phyloP scores from a whole-genome alignment of 75 land plant genomes.

The Isoetes taiwanensis region DNA sequence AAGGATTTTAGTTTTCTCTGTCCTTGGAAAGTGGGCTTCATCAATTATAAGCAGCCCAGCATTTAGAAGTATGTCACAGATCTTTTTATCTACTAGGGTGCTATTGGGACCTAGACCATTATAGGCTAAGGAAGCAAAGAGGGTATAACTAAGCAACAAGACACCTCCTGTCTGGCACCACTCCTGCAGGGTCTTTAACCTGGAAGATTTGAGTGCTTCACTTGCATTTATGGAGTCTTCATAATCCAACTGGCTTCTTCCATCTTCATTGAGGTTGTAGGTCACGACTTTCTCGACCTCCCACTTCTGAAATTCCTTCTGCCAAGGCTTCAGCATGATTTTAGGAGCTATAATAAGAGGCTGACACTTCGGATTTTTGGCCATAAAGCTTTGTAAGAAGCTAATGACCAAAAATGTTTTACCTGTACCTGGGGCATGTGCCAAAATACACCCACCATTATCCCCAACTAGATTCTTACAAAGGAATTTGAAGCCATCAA shows the following conservation, averaged over 20 bases:
- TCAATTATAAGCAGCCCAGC: slow-evolving; percentile 58
- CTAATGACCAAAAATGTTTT: slow-evolving; percentile 71
- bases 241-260: slow-evolving; percentile 27
- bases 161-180: slow-evolving; percentile 56
- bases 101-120: slow-evolving; percentile 18
- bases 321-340: slow-evolving; percentile 46
- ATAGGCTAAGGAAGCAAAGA: slow-evolving; percentile 29
- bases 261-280: slow-evolving; percentile 33
- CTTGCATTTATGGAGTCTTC: neutral
- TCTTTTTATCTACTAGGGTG: slow-evolving; percentile 16
- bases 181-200: slow-evolving; percentile 33
- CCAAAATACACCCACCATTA: slow-evolving; percentile 71
- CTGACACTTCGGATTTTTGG: slow-evolving; percentile 33
- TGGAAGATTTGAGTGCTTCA: slow-evolving; percentile 23
- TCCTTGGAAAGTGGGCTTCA: slow-evolving; percentile 80
- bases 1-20: slow-evolving; percentile 52
- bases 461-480: slow-evolving; percentile 39
- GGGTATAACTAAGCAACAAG: slow-evolving; percentile 48
- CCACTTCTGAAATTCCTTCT: slow-evolving; percentile 61
- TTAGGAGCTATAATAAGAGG: slow-evolving; percentile 69
- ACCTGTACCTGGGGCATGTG: slow-evolving; percentile 97
- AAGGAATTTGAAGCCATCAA: slow-evolving; percentile 69
- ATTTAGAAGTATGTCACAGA: slow-evolving; percentile 28
- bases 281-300: slow-evolving; percentile 44
- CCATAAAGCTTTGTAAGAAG: slow-evolving; percentile 63